These are phyloP conservation scores for Bipolaris bicolor DNA, from an alignment of 2,329 filamentous ascomycete species.

Conservation along the genomic window DNA sequence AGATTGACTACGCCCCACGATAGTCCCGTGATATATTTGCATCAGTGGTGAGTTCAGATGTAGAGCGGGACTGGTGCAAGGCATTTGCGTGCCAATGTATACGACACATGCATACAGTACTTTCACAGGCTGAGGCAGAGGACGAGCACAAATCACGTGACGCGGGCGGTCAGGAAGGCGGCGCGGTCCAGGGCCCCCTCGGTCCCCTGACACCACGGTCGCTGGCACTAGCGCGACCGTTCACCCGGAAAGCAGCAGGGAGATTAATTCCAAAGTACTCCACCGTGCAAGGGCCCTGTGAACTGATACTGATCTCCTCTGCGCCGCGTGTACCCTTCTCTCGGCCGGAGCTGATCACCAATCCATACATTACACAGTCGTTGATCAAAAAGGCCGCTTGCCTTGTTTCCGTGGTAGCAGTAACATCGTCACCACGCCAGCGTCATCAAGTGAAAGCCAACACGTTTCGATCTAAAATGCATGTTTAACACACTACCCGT, in stretches of 20 bases:
- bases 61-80: background rate
- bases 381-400: background rate
- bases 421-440: background rate
- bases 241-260: slow-evolving; percentile 17
- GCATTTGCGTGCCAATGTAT: background rate
- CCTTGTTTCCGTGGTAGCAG: background rate
- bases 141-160: background rate
- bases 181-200: slow-evolving; percentile 3
- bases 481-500: slow-evolving; percentile 21
- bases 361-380: background rate
- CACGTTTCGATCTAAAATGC: slow-evolving; percentile 18
- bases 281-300: slow-evolving; percentile 14
- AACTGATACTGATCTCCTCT: slow-evolving; percentile 14
- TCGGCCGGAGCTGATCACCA: background rate
- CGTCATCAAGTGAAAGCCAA: slow-evolving; percentile 14
- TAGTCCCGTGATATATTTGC: background rate
- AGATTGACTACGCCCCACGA: background rate
- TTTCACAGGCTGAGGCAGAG: background rate
- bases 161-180: slow-evolving; percentile 28
- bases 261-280: slow-evolving; percentile 19
- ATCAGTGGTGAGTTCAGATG: background rate
- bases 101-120: too few relatives aligned
- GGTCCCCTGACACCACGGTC: slow-evolving; percentile 19
- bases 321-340: slow-evolving; percentile 13
- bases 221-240: slow-evolving; percentile 17